Base-by-base conservation (phyloP, 2,329 filamentous ascomycete genomes). In the Claviceps africana region DNA sequence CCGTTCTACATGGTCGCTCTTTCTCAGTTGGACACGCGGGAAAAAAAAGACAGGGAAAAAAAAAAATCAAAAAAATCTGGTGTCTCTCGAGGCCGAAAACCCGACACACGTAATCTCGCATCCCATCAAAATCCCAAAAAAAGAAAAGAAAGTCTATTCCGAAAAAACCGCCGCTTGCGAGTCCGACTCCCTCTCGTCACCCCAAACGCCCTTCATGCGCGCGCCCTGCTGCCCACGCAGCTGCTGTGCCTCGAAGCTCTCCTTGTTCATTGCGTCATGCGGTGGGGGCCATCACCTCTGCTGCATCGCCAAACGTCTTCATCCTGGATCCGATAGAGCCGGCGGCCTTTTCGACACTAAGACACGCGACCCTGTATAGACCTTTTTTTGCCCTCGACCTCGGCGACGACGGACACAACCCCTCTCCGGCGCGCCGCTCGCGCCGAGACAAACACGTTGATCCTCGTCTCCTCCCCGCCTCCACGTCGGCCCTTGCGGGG, bases 261-360 rank as follows among this genome's bases (percentile, higher is more conserved):
- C 43, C 13, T 48, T 52, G 53, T 55, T 53, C 54, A 61, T 60
- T 57, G 60, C 68, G 73, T 65, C 61, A 81, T 82, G 79, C 74
- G 71, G 78, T 71, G 73, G 65, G 63, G 65, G 77, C 77, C 73
- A 68, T 63, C 58, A 60, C 66, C 76, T 78, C 78, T 75, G 72
- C 75, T 72, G 75, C 74, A 73, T 67, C 66, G 63, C 59, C 61
- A 57, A 60, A 51, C 54, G 54, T 53, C 60, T 67, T 73, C 75
- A 79, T 68, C 65, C 74, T 81, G 78, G 78, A 81, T 76, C 66
- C 75, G 63, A 69, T 75, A 76, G 66, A 70, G 52, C 60, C 61
- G 57, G 60, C 67, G 57, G 52, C 31, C 58, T 55, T 53, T 58
- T 40, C 48, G 22, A 28, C 43, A 22, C 51, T n/a, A 21, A 50